phyloP scores from a whole-genome alignment of 768 basidiomycete species.

The Chalciporus chontae region DNA sequence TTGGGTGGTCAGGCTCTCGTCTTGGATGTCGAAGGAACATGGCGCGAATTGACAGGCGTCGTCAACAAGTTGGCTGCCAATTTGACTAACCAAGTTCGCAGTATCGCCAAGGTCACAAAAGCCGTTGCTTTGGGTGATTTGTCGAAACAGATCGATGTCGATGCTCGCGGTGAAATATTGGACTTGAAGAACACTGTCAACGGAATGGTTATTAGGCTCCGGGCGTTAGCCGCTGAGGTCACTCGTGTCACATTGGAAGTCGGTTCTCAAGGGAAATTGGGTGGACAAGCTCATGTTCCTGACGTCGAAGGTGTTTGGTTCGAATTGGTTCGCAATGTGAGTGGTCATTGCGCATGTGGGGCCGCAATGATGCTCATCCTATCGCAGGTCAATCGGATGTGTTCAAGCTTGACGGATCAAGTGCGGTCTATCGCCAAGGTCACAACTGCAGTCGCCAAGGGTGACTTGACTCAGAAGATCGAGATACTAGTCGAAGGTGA shows the following conservation, averaged over 20 bases:
- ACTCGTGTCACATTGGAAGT: conserved; percentile 83
- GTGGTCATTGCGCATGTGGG: conserved; percentile 8
- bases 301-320: conserved; percentile 93
- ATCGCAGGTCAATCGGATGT: conserved; percentile 71
- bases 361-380: conserved; percentile 7
- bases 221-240: conserved; percentile 76
- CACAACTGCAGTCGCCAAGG: conserved; percentile 86
- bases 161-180: conserved; percentile 85
- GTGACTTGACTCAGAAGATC: conserved; percentile 90
- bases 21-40: conserved; percentile 86
- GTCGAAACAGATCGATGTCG: conserved; percentile 88
- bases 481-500: conserved; percentile 87
- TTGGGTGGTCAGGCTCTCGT: conserved; percentile 86
- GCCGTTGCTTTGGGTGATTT: conserved; percentile 87
- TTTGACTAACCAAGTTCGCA: conserved; percentile 57
- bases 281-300: conserved; percentile 83
- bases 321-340: conserved; percentile 72
- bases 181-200: conserved; percentile 68
- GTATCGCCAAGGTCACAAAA: conserved; percentile 61
- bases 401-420: conserved; percentile 73
- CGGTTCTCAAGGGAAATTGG: conserved; percentile 84
- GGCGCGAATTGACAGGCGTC: conserved; percentile 78
- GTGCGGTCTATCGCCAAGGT: conserved; percentile 82
- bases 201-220: conserved; percentile 47
- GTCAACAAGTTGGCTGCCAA: conserved; percentile 82